These are phyloP conservation scores for Ambrosia trifida DNA, from an alignment of 129 eudicot genomes.

Conservation along the genomic window DNA sequence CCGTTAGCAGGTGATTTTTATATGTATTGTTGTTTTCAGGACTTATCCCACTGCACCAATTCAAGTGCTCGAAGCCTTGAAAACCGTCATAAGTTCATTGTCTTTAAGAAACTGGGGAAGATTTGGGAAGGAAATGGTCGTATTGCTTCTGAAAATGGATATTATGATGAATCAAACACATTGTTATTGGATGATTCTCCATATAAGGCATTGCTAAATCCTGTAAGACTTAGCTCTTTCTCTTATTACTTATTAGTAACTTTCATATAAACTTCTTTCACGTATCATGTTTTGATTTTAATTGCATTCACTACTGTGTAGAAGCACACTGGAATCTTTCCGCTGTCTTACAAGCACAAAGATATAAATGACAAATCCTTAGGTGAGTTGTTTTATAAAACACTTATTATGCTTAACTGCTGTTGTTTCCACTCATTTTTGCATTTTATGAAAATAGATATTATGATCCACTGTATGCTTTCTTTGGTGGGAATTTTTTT, in stretches of 20 bases:
- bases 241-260: background rate
- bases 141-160: conserved; percentile 62
- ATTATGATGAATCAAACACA: conserved; percentile 71
- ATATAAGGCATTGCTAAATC: conserved; percentile 84
- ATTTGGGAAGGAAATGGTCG: conserved; percentile 59
- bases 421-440: background rate
- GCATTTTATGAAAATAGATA: background rate
- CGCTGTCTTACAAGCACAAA: conserved; percentile 55
- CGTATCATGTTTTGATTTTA: background rate
- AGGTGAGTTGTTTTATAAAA: conserved; percentile 49
- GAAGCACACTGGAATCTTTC: conserved; percentile 82
- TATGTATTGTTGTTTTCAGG: conserved; percentile 46
- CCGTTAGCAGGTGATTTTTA: background rate
- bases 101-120: conserved; percentile 64
- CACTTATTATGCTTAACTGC: background rate
- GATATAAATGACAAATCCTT: conserved; percentile 57
- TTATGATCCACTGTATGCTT: conserved; percentile 11
- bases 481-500: background rate
- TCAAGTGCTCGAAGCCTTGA: conserved; percentile 64
- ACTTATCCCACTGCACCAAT: conserved; percentile 55
- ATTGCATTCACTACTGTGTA: conserved; percentile 25
- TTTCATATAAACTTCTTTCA: background rate
- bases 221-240: conserved; percentile 50
- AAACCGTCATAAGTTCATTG: conserved; percentile 61
- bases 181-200: conserved; percentile 91